Base-by-base conservation (phyloP, 352 stramenopile genomes). In the Aphanomyces invadans region DNA sequence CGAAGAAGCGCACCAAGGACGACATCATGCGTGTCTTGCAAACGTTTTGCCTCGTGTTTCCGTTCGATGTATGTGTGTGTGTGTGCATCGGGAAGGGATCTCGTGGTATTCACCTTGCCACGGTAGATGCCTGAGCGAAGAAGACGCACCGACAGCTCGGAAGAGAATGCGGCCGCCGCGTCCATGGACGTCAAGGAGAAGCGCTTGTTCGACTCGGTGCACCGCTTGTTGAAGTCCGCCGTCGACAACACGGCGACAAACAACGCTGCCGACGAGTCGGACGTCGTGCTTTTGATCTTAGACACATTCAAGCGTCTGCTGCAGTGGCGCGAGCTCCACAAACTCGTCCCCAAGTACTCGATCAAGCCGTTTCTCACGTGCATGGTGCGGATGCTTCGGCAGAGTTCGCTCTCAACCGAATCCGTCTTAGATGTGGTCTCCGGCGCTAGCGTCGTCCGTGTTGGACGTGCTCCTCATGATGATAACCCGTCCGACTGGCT, bases 351-450 rank as follows among this genome's bases (percentile, higher is more conserved):
- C 59, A 92, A 90, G 71, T 92, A 80, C 71, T 88, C 81, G 19
- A 79, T 90, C 70, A 92, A 90, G 69, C 85, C 85, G 10, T 87
- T 94, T 45, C 72, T 94, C 29, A 78, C 76, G 59, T 94, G 80
- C 62, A 65, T 88, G 59, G 79, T 86, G 56, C 55, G n/a, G 72
- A 36, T 17, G 3, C 0, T 72, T 2, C 3, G 1, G 10, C 17
- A 32, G 39, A 7, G 9, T 57, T 15, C n/a, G 28, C 57, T 26
- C 3, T 49, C 10, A 29, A 11, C 11, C 33, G 2, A n/a, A 25
- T 19, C 0, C 19, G 4, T 39, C 74, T 11, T 65, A 88, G 74
- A 72, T 79, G 7, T 48, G 84, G 36, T 86, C 85, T 1, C 74
- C 76, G n/a, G 74, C 63, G 29, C 53, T 91, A 0, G 73, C 83